A percentile compares a stretch with the other conserved stretches of the same genome.
Conservation (phyloP, 306 rosid species). For the Sphenostylis stenocarpa region DNA sequence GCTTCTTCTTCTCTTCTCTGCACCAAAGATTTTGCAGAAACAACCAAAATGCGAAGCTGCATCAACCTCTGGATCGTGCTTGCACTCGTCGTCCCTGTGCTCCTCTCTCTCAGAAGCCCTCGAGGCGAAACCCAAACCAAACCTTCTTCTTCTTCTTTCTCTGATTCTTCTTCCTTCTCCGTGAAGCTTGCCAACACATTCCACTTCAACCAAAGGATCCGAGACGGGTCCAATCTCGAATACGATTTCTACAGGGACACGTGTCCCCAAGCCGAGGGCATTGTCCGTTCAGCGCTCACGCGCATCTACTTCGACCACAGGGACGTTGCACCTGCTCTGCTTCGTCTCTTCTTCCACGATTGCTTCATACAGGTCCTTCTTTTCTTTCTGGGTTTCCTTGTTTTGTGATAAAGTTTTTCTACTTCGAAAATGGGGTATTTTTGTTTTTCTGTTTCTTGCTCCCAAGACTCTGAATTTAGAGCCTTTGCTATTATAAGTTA, state of each 20-base stretch:
- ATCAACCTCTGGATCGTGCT: conserved; percentile 34
- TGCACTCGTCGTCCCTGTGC: conserved; percentile 34
- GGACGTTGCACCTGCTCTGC: conserved; percentile 60
- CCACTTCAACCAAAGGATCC: conserved; percentile 11
- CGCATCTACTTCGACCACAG: conserved; percentile 49
- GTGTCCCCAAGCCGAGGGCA: conserved; percentile 68
- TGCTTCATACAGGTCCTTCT: conserved; percentile 72
- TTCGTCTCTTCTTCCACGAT: conserved; percentile 89
- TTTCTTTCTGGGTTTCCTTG: neutral
- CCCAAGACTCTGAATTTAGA: neutral
- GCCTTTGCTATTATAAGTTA: neutral
- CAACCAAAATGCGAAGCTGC: conserved; percentile 37
- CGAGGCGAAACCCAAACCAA: conserved; percentile 31
- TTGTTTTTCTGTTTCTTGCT: neutral
- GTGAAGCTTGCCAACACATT: conserved; percentile 20
- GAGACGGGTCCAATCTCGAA: conserved; percentile 39
- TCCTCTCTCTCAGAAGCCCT: conserved; percentile 46
- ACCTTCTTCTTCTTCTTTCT: neutral
- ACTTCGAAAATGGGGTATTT: neutral
- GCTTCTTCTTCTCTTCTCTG: conserved; percentile 2
- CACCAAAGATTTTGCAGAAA: neutral
- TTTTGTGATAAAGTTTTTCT: neutral
- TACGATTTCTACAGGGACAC: conserved; percentile 61
- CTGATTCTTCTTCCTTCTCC: conserved; percentile 18
- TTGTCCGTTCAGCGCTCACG: conserved; percentile 52